phyloP scores from a whole-genome alignment of 495 filamentous ascomycete genomes.

The Neurospora sublineolata region DNA sequence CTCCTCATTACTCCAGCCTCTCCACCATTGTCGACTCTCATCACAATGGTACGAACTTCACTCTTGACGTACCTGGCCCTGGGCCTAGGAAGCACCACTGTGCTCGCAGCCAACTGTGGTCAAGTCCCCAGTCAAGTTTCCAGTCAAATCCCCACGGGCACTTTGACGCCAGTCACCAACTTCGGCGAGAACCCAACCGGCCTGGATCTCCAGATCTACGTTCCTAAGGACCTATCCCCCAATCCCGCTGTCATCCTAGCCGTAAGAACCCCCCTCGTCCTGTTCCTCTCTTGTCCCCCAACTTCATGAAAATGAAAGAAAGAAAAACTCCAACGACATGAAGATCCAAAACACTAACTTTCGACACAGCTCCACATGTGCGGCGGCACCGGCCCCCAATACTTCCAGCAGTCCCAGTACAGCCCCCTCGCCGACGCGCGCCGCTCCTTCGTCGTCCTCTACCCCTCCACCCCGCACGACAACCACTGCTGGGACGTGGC shows the following conservation, averaged over 20 bases:
- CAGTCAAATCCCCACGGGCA: neutral
- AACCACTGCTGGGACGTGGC: constrained; percentile 41
- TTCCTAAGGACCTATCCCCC: constrained; percentile 22
- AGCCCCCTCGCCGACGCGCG: constrained; percentile 24
- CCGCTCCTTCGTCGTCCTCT: constrained; percentile 37
- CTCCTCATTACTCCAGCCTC: neutral
- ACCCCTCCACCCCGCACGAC: constrained; percentile 29
- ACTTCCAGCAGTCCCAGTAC: constrained; percentile 30
- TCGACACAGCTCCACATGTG: constrained; percentile 24
- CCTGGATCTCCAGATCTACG: constrained; percentile 28
- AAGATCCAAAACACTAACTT: neutral
- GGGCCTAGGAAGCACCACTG: neutral
- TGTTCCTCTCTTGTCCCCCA: neutral
- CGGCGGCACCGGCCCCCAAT: constrained; percentile 30
- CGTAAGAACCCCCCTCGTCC: constrained; percentile 12
- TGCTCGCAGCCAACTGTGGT: neutral
- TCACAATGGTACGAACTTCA: neutral
- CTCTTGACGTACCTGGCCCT: constrained; percentile 1
- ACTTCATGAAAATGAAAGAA: neutral
- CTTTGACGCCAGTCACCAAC: constrained; percentile 7
- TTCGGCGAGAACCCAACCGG: constrained; percentile 32
- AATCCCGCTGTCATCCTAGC: constrained; percentile 31
- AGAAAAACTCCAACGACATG: neutral
- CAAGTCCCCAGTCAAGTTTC: constrained; percentile 2
- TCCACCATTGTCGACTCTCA: neutral